phyloP scores from a whole-genome alignment of 495 filamentous ascomycete species.

The Xylaria scruposa region DNA sequence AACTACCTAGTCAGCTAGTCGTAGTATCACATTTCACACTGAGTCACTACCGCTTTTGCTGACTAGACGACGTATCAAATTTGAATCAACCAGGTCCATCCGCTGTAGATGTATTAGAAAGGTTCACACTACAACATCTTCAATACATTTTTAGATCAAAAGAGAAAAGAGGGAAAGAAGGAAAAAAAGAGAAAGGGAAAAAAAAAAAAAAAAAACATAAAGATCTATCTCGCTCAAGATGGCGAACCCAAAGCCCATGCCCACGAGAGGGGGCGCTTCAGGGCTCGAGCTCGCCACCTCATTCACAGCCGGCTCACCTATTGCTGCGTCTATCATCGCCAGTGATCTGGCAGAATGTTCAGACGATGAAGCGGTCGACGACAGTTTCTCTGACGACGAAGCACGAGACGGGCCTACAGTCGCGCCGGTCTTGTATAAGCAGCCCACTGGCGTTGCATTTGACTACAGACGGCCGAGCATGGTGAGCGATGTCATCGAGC shows the following conservation, averaged over 20 bases:
- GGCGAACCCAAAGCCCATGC: conserved; percentile 33
- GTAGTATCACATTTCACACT: not conserved
- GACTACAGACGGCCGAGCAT: conserved; percentile 60
- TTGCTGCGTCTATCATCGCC: conserved; percentile 73
- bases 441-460: conserved; percentile 69
- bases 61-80: not conserved
- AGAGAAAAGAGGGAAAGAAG: not conserved
- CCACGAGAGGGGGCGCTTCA: conserved; percentile 23
- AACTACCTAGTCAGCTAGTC: not conserved
- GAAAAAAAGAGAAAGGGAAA: too few relatives aligned
- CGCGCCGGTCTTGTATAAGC: conserved; percentile 72
- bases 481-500: conserved; percentile 52
- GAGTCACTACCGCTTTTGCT: not conserved
- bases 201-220: not conserved
- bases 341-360: conserved; percentile 68
- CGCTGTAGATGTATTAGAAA: not conserved
- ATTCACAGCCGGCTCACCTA: conserved; percentile 64
- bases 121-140: not conserved
- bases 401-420: conserved; percentile 51
- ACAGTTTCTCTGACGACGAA: conserved; percentile 54
- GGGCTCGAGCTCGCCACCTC: conserved; percentile 39
- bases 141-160: not conserved
- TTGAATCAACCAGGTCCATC: not conserved
- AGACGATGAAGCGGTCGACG: conserved; percentile 53
- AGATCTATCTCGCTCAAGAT: conserved; percentile 23